These are phyloP conservation scores for Blumeriella jaapii DNA, from an alignment of 2,329 filamentous ascomycete genomes.

Conservation along the genomic window DNA sequence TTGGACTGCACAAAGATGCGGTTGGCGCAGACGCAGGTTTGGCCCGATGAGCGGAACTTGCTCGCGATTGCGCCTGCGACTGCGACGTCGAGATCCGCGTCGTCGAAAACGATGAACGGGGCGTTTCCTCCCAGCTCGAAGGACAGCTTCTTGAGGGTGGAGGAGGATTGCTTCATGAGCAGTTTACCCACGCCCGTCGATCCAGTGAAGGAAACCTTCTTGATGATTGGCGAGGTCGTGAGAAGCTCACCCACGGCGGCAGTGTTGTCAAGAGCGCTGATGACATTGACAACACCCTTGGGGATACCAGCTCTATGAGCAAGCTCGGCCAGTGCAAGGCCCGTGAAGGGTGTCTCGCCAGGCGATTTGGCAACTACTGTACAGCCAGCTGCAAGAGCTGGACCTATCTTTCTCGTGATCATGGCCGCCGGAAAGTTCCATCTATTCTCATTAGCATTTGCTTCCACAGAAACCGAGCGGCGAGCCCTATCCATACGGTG, in stretches of 20 bases:
- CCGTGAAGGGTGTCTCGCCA: slow-evolving; percentile 83
- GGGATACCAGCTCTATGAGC: slow-evolving; percentile 81
- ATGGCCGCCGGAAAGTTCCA: slow-evolving; percentile 82
- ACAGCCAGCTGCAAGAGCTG: slow-evolving; percentile 84
- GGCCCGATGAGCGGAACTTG: slow-evolving; percentile 90
- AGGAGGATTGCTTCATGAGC: slow-evolving; percentile 80
- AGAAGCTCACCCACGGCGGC: slow-evolving; percentile 65
- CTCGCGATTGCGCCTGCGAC: slow-evolving; percentile 72
- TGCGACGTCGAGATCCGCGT: slow-evolving; percentile 77
- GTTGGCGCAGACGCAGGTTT: slow-evolving; percentile 91
- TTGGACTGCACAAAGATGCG: slow-evolving; percentile 68
- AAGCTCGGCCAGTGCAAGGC: slow-evolving; percentile 77
- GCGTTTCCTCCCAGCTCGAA: slow-evolving; percentile 93
- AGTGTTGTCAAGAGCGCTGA: slow-evolving; percentile 73
- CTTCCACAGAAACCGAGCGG: neutral
- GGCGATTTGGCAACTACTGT: slow-evolving; percentile 89
- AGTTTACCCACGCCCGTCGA: slow-evolving; percentile 57
- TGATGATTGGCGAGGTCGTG: slow-evolving; percentile 64
- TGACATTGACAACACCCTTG: slow-evolving; percentile 79
- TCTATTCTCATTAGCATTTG: slow-evolving; percentile 24
- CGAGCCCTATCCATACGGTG: slow-evolving; percentile 37
- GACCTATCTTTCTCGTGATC: slow-evolving; percentile 59
- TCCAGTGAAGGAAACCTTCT: slow-evolving; percentile 92
- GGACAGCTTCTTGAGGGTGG: slow-evolving; percentile 69
- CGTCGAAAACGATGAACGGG: slow-evolving; percentile 94